A percentile compares a stretch with the other conserved stretches of the same genome.
Conservation (phyloP, 1,284 basidiomycete genomes). For the Phaffia rhodozyma region DNA sequence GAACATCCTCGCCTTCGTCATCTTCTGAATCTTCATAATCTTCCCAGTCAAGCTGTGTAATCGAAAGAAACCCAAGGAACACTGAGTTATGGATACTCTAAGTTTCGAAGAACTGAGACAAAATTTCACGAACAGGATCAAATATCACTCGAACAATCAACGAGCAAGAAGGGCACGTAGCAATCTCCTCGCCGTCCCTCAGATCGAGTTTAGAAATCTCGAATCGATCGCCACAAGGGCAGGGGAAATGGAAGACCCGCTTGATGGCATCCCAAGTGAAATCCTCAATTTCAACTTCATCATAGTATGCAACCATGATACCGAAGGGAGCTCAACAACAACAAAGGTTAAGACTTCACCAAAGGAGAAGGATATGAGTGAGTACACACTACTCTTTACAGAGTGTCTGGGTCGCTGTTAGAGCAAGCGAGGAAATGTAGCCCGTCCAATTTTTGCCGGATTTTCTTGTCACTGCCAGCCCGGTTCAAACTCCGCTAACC, state of each 20-base stretch:
- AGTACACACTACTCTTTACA: background rate
- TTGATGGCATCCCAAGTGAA: slow-evolving; percentile 82
- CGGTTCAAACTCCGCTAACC: background rate
- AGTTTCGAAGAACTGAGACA: background rate
- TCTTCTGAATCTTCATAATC: slow-evolving; percentile 34
- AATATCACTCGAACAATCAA: slow-evolving; percentile 86
- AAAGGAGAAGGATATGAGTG: background rate
- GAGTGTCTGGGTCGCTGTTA: background rate
- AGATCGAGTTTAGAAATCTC: slow-evolving; percentile 86
- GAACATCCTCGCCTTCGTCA: slow-evolving; percentile 21
- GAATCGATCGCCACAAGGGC: slow-evolving; percentile 95
- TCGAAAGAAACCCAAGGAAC: background rate
- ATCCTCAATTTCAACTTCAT: slow-evolving; percentile 66
- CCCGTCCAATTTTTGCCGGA: background rate
- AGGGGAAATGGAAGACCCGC: slow-evolving; percentile 85
- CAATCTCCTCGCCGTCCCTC: slow-evolving; percentile 81
- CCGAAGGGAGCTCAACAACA: too few species aligned
- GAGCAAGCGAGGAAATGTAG: background rate
- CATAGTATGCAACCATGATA: slow-evolving; percentile 6
- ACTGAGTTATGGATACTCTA: background rate
- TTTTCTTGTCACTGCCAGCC: background rate
- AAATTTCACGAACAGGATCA: slow-evolving; percentile 64
- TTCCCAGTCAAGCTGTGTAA: slow-evolving; percentile 35
- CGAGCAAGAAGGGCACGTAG: slow-evolving; percentile 94
- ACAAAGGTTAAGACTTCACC: background rate